Conservation (phyloP, 306 rosid genomes). For the Gastrolobium villosum region DNA sequence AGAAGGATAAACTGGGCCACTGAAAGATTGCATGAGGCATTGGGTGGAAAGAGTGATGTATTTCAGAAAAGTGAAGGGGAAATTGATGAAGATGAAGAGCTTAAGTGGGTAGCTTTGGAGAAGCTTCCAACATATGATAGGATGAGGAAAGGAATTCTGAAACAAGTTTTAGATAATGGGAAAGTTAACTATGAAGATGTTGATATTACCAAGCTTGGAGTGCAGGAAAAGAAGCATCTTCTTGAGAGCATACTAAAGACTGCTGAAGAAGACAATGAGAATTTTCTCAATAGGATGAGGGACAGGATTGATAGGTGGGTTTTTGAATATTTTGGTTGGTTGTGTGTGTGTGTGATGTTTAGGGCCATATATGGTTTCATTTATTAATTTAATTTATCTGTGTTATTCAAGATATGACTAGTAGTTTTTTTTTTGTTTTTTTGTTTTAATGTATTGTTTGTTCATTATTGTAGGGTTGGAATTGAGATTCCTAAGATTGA, state of each 20-base stretch:
- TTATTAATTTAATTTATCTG: not conserved
- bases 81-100: conserved; percentile 76
- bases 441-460: conserved; percentile 5
- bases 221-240: conserved; percentile 63
- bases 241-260: conserved; percentile 64
- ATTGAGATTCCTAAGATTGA: conserved; percentile 83
- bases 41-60: conserved; percentile 27
- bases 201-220: conserved; percentile 70
- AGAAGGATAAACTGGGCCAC: conserved; percentile 46
- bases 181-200: conserved; percentile 61
- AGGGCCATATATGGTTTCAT: too few relatives aligned
- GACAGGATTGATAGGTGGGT: conserved; percentile 53
- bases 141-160: conserved; percentile 65
- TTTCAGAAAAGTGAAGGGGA: conserved; percentile 48
- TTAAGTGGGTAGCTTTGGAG: conserved; percentile 80
- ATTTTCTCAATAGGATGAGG: conserved; percentile 64
- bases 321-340: not conserved
- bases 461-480: conserved; percentile 60
- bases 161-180: conserved; percentile 71
- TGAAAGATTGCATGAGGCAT: conserved; percentile 33
- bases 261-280: conserved; percentile 79
- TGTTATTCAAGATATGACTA: not conserved
- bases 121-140: conserved; percentile 88
- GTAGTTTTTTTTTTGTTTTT: not conserved
- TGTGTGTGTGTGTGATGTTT: not conserved